These are phyloP conservation scores for Parafenestella ontariensis DNA, from an alignment of 2,329 filamentous ascomycete species.

Conservation along the genomic window DNA sequence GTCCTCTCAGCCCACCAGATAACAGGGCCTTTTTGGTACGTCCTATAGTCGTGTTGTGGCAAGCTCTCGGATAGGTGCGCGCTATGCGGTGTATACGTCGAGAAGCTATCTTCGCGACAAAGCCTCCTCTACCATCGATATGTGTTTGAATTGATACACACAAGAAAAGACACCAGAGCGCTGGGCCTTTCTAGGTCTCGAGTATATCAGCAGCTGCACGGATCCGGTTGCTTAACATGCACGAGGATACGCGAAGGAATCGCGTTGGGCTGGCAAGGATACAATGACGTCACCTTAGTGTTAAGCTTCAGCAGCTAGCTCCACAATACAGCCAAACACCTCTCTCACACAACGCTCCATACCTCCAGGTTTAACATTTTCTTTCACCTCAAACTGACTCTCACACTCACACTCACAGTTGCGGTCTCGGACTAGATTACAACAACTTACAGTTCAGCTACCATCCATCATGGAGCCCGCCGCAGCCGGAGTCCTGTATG, in stretches of 20 bases:
- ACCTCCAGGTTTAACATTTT: neutral
- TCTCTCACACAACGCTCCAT: neutral
- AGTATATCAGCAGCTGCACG: neutral
- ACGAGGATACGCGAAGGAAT: neutral
- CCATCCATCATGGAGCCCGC: conserved; percentile 44
- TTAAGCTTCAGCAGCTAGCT: conserved; percentile 8
- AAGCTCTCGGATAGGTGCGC: neutral
- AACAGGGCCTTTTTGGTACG: neutral
- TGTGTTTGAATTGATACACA: neutral
- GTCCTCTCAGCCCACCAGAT: neutral
- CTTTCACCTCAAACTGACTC: neutral
- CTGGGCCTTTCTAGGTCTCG: neutral
- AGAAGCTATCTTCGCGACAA: neutral
- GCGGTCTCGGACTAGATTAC: neutral
- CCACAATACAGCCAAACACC: conserved; percentile 12
- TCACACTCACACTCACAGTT: neutral
- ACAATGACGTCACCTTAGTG: conserved; percentile 12
- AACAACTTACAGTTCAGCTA: conserved; percentile 47
- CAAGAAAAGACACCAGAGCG: neutral
- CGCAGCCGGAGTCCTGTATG: conserved; percentile 47
- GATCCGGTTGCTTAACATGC: neutral
- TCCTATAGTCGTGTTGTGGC: neutral
- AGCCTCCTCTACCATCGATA: neutral
- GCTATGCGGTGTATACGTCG: neutral
- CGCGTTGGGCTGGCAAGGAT: conserved; percentile 2